Base-by-base conservation (phyloP, 176 grass and related monocot genomes). In the Phyllostachys edulis region DNA sequence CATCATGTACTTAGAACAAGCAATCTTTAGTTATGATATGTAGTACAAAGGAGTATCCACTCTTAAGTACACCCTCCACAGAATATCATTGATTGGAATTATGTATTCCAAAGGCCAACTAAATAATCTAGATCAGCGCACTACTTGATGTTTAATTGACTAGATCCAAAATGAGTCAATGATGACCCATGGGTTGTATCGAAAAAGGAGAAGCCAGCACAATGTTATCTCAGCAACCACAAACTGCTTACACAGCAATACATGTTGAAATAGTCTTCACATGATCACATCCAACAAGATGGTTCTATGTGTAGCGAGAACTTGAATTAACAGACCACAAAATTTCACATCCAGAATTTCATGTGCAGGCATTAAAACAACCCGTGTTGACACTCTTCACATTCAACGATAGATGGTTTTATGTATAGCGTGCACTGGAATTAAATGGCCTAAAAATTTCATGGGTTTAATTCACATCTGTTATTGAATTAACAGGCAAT, bases 1-100 rank as follows among this genome's bases (percentile, higher is more conserved):
- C 56, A 85, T 63, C 38, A 78, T 52, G 23, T 71, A 70, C n/a
- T 77, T 16, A 14, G 61, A 47, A 77, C 52, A 49, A 49, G 46
- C 46, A 49, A 49, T 15, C 3, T 49, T 69, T n/a, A 80, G 69
- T 41, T 23, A 68, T 51, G 68, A 36, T 78, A 50, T 37, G 10
- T 2, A 57, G 5, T 57, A 72, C 32, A 76, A 37, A 46, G 42
- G 14, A 69, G 66, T 42, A 80, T 50, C 44, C 63, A 67, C 44
- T 24, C 45, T 36, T 17, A 49, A 64, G 73, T 13, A 63, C 50
- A 79, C 26, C 24, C 17, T 50, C 10, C 44, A 32, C 56, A 21
- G 20, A 73, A 84, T 61, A 67, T 27, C 38, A 24, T 26, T 18
- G 8, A 11, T 26, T 70, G 1, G 1, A 59, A 34, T 63, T 14